phyloP scores from a whole-genome alignment of 805 yeast genomes.

The Metschnikowia hibisci region DNA sequence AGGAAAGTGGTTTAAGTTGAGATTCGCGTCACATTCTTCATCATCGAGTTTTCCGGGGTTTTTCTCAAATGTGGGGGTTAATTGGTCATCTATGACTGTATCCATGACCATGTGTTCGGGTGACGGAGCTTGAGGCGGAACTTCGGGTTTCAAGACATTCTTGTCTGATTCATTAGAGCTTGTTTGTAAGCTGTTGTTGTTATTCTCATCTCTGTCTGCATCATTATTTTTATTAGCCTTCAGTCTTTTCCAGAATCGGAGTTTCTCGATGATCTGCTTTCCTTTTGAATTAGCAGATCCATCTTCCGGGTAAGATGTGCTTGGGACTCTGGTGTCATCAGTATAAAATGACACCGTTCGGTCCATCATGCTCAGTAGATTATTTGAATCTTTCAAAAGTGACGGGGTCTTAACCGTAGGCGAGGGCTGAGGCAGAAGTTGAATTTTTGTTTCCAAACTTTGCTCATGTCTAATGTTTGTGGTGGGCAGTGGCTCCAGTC shows the following conservation, averaged over 20 bases:
- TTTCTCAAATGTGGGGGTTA: neutral
- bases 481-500: conserved; percentile 11
- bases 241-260: conserved; percentile 37
- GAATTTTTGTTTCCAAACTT: neutral
- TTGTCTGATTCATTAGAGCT: neutral
- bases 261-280: conserved; percentile 26
- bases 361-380: conserved; percentile 10
- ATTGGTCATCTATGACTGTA: neutral
- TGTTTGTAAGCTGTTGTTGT: neutral
- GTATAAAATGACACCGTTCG: conserved; percentile 24
- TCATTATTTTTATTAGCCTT: conserved; percentile 13
- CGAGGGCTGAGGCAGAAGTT: neutral
- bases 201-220: neutral
- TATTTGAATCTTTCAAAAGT: neutral
- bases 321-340: conserved; percentile 14
- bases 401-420: neutral
- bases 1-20: neutral
- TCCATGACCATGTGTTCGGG: conserved; percentile 1
- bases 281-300: conserved; percentile 13
- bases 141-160: conserved; percentile 3
- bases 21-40: neutral
- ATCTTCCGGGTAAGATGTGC: neutral
- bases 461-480: neutral
- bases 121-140: conserved; percentile 3
- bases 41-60: neutral